Percentiles rank a stretch among this genome's conserved stretches.
Conservation (phyloP, 2,329 filamentous ascomycete genomes). For the Knoxdaviesia proteae region DNA sequence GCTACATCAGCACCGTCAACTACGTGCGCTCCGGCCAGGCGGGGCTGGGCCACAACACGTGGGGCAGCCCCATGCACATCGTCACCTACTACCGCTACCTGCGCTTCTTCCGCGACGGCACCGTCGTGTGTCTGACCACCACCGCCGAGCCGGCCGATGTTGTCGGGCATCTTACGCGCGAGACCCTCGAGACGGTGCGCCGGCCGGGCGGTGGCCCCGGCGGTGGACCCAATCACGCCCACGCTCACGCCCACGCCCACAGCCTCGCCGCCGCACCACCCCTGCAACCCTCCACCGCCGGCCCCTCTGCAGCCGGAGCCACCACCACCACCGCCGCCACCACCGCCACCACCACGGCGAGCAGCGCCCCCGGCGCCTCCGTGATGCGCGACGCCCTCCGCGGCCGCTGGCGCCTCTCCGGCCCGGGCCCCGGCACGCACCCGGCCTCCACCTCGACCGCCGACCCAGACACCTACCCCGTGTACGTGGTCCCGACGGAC, state of each 20-base stretch:
- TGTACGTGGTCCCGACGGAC: slow-evolving; percentile 4
- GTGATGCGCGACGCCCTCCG: slow-evolving; percentile 51
- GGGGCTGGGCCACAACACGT: slow-evolving; percentile 48
- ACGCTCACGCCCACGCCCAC: slow-evolving; percentile 12
- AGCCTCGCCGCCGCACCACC: slow-evolving; percentile 10
- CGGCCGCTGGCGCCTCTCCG: slow-evolving; percentile 28
- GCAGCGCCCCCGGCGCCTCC: slow-evolving; percentile 7
- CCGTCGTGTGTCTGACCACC: slow-evolving; percentile 58
- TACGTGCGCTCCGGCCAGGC: slow-evolving; percentile 70
- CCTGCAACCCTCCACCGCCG: slow-evolving; percentile 12
- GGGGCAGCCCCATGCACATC: slow-evolving; percentile 72
- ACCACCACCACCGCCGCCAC: slow-evolving; percentile 7
- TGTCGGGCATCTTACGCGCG: slow-evolving; percentile 60
- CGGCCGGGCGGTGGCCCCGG: no score
- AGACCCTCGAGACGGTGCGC: slow-evolving; percentile 29
- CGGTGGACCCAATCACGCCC: no score
- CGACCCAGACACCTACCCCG: slow-evolving; percentile 9
- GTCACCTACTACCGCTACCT: slow-evolving; percentile 97
- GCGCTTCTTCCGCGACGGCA: slow-evolving; percentile 82
- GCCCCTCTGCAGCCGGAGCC: slow-evolving; percentile 10
- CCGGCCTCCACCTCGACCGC: slow-evolving; percentile 13
- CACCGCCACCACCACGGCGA: no score
- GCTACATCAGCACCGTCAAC: slow-evolving; percentile 93
- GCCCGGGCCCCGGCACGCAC: background rate
- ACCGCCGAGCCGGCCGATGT: slow-evolving; percentile 71